A percentile compares a stretch with the other conserved stretches of the same genome.
Evolutionary conservation across 345 rosid genomes (phyloP).

Genomic region (Eucalyptus polybractea): DNA sequence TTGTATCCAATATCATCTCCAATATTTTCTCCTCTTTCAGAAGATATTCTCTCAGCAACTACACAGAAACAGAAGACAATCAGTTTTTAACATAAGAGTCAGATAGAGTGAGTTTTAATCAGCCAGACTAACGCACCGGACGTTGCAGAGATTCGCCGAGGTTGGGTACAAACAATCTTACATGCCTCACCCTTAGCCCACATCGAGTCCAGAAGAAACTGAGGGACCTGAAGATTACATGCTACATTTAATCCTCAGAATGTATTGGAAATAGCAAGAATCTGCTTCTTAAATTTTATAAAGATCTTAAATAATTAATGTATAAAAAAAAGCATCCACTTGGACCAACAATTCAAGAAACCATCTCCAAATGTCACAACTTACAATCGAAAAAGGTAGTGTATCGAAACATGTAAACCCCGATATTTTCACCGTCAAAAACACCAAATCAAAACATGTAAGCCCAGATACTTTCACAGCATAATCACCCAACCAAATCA

Average conservation of each 20-base stretch:
- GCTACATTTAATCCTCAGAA: background rate
- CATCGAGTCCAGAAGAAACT: conserved; percentile 69
- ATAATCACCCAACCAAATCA: background rate
- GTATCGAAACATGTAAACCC: background rate
- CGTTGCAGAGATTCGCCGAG: conserved; percentile 93
- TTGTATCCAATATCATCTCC: conserved; percentile 88
- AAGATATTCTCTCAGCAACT: conserved; percentile 92
- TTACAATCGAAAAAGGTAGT: background rate
- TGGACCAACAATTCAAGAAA: background rate
- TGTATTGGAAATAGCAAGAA: background rate
- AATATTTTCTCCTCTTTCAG: conserved; percentile 72
- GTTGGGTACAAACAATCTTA: conserved; percentile 93
- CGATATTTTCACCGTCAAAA: background rate
- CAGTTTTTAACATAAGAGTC: background rate
- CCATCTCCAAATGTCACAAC: background rate
- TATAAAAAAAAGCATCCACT: background rate
- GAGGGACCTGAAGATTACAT: conserved; percentile 59
- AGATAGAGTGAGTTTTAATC: background rate
- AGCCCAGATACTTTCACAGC: background rate
- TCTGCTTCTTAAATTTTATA: background rate
- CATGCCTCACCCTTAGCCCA: conserved; percentile 73
- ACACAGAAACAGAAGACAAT: conserved; percentile 3
- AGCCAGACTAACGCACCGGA: conserved; percentile 42
- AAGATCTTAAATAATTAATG: background rate
- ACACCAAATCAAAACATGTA: background rate